Base-by-base conservation (phyloP, 139 green algal genomes). In the Microglena sp. region DNA sequence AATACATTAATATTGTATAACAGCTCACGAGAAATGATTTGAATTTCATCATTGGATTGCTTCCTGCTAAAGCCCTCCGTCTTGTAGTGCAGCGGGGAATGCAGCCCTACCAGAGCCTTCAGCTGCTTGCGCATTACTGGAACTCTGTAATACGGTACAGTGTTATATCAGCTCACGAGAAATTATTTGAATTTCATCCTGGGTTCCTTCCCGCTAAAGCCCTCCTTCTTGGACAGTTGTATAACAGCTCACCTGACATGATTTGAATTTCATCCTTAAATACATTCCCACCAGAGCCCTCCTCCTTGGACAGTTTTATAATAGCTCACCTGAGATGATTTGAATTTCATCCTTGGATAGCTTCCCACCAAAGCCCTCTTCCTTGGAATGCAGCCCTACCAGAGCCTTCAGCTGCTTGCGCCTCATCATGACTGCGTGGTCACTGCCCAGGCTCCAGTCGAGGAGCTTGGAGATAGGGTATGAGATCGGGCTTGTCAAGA, bases 401-500 rank as follows among this genome's bases (percentile, higher is more conserved):
- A 71, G 43, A 0, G 55, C 54, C 35, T 71, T 62, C 1, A 64
- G 64, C 64, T 71, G 64, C 60, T 67, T 67, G 60, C 60, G 43
- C 11, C 84, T 83, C 70, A 91, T 92, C 34, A 94, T 65, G 1
- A 70, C 74, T 29, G 75, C 77, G 57, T 92, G 78, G 5, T 87
- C 73, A 1, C 77, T 31, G 8, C 89, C 89, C 26, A 96, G 74
- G 40, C 93, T 22, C 0, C 56, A 69, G 72, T 97, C 92, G 58
- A 97, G 79, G 30, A 96, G 65, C 70, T 84, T 87, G 46, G 67
- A 45, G 4, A 74, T 7, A 3, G 45, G 62, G 45, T 45, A 60
- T 45, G 60, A 67, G 36, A 67, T 40, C 3, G 60, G 60, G 6
- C 15, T 15, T 59, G 58, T 65, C 4, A 65, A 5, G 26, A 69